Evolutionary conservation across 1,284 basidiomycete genomes (phyloP).

Genomic region (Rhodotorula sp.): DNA sequence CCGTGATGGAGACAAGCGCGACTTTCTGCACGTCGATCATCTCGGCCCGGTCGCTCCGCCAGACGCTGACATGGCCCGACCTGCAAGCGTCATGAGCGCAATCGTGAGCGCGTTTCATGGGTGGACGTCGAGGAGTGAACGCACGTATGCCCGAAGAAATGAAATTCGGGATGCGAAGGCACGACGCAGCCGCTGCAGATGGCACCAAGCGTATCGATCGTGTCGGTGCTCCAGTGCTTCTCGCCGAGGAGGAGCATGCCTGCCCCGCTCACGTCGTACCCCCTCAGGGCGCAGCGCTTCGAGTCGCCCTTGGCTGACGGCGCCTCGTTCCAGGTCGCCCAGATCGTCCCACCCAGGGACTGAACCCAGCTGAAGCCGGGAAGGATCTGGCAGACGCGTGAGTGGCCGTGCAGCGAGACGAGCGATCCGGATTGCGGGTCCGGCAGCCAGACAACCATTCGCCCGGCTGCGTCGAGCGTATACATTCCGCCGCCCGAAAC

Average conservation of each 20-base stretch:
- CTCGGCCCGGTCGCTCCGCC: conserved; percentile 54
- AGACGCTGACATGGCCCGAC: conserved; percentile 72
- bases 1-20: background rate
- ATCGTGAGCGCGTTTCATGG: too few relatives aligned
- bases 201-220: conserved; percentile 58
- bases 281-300: background rate
- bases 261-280: conserved; percentile 7
- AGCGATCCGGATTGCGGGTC: background rate
- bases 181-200: conserved; percentile 77
- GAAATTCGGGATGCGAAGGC: conserved; percentile 63
- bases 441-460: conserved; percentile 22
- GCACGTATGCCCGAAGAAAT: conserved; percentile 89
- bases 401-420: conserved; percentile 12
- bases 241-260: background rate
- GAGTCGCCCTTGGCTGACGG: background rate
- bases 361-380: background rate
- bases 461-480: conserved; percentile 21
- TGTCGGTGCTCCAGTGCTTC: background rate
- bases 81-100: background rate
- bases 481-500: background rate
- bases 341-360: background rate
- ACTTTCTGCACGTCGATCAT: conserved; percentile 45
- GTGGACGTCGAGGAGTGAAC: background rate
- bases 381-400: conserved; percentile 8
- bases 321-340: background rate